These are phyloP conservation scores for Waltergamsia citrina DNA, from an alignment of 2,329 filamentous ascomycete species.

Conservation along the genomic window DNA sequence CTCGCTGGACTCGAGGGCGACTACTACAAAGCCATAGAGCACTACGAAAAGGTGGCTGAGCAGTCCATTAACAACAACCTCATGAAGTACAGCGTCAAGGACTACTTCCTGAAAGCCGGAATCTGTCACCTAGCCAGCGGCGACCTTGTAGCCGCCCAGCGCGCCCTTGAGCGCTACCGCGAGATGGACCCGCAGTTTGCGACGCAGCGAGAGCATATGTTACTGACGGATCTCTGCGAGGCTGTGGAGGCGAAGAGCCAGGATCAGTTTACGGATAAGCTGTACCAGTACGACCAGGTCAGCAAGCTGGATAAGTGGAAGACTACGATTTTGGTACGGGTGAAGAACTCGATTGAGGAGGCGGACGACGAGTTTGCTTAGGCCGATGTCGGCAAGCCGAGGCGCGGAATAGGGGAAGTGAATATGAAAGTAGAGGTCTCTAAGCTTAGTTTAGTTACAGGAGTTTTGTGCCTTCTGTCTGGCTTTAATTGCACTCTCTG, in stretches of 20 bases:
- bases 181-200: conserved; percentile 72
- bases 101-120: conserved; percentile 89
- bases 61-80: conserved; percentile 79
- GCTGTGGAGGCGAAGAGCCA: conserved; percentile 70
- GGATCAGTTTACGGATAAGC: conserved; percentile 75
- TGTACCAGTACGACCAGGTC: conserved; percentile 85
- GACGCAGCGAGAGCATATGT: conserved; percentile 69
- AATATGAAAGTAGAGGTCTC: too few species aligned
- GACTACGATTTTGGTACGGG: conserved; percentile 70
- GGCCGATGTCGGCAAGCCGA: neutral
- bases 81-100: conserved; percentile 90
- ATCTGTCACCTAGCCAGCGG: conserved; percentile 72
- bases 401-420: neutral
- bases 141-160: conserved; percentile 69
- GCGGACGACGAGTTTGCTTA: conserved; percentile 33
- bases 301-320: conserved; percentile 97
- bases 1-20: conserved; percentile 72
- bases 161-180: conserved; percentile 73
- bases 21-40: conserved; percentile 73
- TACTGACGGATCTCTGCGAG: conserved; percentile 68
- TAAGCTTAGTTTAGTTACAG: too few species aligned
- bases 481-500: too few species aligned
- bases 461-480: too few species aligned
- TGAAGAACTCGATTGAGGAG: conserved; percentile 75
- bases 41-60: conserved; percentile 76